Evolutionary conservation across 139 green algal genomes (phyloP).

Genomic region (Chlorella sorokiniana): DNA sequence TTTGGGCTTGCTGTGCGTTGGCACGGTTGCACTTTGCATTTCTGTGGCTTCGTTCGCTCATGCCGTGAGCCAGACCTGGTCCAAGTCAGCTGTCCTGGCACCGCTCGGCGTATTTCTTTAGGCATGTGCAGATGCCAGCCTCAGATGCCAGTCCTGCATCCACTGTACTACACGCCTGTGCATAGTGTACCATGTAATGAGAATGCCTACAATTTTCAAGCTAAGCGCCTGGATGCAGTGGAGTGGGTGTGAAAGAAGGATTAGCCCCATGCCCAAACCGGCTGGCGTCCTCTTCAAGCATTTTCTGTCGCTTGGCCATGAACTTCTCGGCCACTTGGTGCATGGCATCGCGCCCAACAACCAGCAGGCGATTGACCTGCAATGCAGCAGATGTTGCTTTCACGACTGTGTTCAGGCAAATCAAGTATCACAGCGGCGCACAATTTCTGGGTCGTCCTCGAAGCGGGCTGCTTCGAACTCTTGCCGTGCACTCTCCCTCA

Average conservation of each 20-base stretch:
- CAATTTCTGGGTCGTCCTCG: slow-evolving; percentile 50
- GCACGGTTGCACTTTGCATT: no score
- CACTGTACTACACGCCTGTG: no score
- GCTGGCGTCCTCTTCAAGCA: slow-evolving; percentile 1
- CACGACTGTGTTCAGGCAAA: neutral
- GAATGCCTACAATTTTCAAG: no score
- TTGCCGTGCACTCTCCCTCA: slow-evolving; percentile 51
- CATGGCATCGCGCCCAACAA: slow-evolving; percentile 56
- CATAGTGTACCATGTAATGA: no score
- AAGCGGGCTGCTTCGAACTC: slow-evolving; percentile 55
- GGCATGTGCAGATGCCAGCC: no score
- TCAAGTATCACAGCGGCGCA: neutral
- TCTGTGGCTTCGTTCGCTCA: no score
- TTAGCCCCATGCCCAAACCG: neutral
- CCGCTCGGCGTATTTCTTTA: no score
- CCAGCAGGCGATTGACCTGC: slow-evolving; percentile 55
- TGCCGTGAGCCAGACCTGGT: no score
- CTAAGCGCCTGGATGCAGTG: no score
- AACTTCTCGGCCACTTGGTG: slow-evolving; percentile 35
- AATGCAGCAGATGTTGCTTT: neutral
- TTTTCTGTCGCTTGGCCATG: slow-evolving; percentile 18
- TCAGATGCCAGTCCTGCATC: no score
- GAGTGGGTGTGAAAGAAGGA: neutral
- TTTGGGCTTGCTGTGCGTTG: no score
- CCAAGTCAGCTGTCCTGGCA: no score